Conservation (phyloP, 305 asterid genomes). For the Petunia hybrid region DNA sequence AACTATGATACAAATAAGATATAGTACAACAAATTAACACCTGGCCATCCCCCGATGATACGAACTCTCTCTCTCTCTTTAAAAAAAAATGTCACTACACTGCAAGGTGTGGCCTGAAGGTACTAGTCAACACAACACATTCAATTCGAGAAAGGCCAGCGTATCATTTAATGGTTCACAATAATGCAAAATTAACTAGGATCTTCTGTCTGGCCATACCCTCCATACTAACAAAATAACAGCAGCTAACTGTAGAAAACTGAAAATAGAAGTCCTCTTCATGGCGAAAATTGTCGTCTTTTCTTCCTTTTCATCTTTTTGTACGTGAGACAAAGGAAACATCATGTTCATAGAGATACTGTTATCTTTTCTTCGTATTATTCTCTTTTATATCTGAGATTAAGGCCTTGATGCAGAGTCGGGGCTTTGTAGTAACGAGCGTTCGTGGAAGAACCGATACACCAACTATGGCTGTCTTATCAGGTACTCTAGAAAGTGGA, state of each 20-base stretch:
- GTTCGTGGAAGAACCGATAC: conserved; percentile 55
- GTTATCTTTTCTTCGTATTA: conserved; percentile 34
- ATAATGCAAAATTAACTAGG: not conserved
- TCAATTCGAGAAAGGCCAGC: not conserved
- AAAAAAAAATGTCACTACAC: too few species aligned
- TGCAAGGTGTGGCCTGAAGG: too few species aligned
- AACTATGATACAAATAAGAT: too few species aligned
- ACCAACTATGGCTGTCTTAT: conserved; percentile 46
- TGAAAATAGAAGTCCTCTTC: not conserved
- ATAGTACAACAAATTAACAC: too few species aligned
- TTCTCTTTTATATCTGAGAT: conserved; percentile 40
- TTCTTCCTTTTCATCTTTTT: not conserved
- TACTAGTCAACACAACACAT: not conserved
- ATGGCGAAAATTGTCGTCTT: not conserved
- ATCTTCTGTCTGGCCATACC: not conserved
- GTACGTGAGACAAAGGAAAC: not conserved
- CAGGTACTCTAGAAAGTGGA: conserved; percentile 54
- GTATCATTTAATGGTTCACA: not conserved
- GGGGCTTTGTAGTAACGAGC: conserved; percentile 51
- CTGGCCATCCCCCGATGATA: too few species aligned
- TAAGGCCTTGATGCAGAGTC: conserved; percentile 52
- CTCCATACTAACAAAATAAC: not conserved
- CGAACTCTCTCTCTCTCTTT: too few species aligned
- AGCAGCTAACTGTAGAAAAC: not conserved
- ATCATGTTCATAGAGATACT: not conserved